Conservation (phyloP, 1,139 yeast genomes). For the Cylindricascospora bacillispora region DNA sequence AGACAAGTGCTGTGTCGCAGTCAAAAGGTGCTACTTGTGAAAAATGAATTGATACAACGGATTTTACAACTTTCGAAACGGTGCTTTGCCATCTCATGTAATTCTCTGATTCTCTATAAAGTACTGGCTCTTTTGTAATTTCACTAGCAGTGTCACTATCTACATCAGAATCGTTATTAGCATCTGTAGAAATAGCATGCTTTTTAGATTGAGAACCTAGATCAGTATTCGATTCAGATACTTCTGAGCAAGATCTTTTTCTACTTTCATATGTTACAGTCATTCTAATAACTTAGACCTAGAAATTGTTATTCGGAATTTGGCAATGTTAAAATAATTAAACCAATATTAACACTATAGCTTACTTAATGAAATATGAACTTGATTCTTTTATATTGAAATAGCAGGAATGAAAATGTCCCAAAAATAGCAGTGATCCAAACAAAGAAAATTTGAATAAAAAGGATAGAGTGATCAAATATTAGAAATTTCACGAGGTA, state of each 20-base stretch:
- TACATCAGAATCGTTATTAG: slow-evolving; percentile 2
- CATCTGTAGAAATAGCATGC: neutral
- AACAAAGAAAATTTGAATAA: too few species aligned
- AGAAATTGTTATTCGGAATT: slow-evolving; percentile 1
- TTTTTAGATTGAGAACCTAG: slow-evolving; percentile 1
- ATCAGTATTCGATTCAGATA: slow-evolving; percentile 3
- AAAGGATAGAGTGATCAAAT: too few species aligned
- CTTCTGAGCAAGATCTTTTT: slow-evolving; percentile 9
- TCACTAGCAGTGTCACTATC: slow-evolving; percentile 1
- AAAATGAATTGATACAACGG: slow-evolving; percentile 84
- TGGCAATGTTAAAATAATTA: too few species aligned
- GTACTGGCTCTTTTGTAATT: neutral
- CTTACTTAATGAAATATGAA: too few species aligned
- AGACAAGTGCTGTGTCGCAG: slow-evolving; percentile 67
- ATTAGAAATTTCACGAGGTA: too few species aligned
- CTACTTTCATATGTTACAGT: slow-evolving; percentile 3
- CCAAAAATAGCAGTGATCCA: too few species aligned
- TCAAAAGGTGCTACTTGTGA: slow-evolving; percentile 81
- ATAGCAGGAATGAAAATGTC: too few species aligned
- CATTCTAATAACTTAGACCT: too few species aligned
- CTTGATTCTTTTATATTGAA: too few species aligned
- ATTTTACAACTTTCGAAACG: slow-evolving; percentile 66
- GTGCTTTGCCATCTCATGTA: slow-evolving; percentile 61
- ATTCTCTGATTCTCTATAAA: slow-evolving; percentile 11
- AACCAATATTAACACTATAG: too few species aligned